Base-by-base conservation (phyloP, 257 asterid genomes). In the Avicennia marina region DNA sequence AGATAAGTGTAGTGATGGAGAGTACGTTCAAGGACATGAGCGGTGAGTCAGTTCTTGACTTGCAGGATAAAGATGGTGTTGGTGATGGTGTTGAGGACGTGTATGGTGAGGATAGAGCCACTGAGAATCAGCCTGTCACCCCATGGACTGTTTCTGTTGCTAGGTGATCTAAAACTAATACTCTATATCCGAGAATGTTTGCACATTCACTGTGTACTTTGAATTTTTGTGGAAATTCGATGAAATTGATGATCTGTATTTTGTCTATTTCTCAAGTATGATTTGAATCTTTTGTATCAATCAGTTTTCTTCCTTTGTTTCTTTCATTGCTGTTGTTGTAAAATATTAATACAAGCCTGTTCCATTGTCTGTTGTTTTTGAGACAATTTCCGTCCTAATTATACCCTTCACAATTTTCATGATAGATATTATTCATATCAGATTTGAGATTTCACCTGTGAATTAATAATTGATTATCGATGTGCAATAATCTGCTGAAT, bases 121-220 rank as follows among this genome's bases (percentile, higher is more conserved):
- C 95, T 2, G 81, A 91, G 76, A 75, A 88, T 74, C 95, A 78
- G 76, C 75, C 73, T 12, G 65, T 91, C 68, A 88, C 95, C 55
- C 98, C 98, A 17, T 91, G 95, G 98, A 60, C 81, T 33, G 72
- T 82, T 20, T 74, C 96, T n/a, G 80, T 91, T 45, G 95, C 98
- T 65, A 85, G 98, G 98, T 90, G 67, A 76, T 60, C 29, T 13
- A 1, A 11, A 13, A 25, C 13, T 38, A n/a, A n/a, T n/a, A n/a
- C n/a, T n/a, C n/a, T n/a, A n/a, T n/a, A n/a, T n/a, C n/a, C n/a
- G n/a, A n/a, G n/a, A n/a, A n/a, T n/a, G n/a, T n/a, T n/a, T n/a
- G n/a, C n/a, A n/a, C n/a, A n/a, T n/a, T n/a, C n/a, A n/a, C n/a
- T n/a, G n/a, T n/a, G n/a, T n/a, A n/a, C n/a, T n/a, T n/a, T n/a